Evolutionary conservation across 2,329 filamentous ascomycete species (phyloP), one percentile per base, ranked within the genome.

Genomic region (Hypoxylon sp.): DNA sequence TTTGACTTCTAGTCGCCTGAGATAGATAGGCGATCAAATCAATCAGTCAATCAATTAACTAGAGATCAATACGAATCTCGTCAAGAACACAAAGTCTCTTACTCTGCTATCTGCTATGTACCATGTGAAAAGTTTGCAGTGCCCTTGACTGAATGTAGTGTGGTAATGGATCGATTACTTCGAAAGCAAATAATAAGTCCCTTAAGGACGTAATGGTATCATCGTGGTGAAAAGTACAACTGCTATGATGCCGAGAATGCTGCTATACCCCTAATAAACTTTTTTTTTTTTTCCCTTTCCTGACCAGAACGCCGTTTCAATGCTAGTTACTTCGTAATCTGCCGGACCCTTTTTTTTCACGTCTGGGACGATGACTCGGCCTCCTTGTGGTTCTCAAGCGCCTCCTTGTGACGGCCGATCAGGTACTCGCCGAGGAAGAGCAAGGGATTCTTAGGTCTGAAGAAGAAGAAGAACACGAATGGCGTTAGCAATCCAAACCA

Each of bases 401-500:
- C n/a, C n/a, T 90, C 87, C 57, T 76, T 84, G 3, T 86, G 89
- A 46, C 80, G 83, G 65, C 88, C 80, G 42, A 91, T 72, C 3
- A 91, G 71, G 66, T 81, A 91, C 67, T 91, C 87, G 34, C 88
- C 88, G 3, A 91, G 71, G 6, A 84, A 80, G 36, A 84, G 81
- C 11, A 91, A 71, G 13, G 88, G 88, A 61, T 90, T 85, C 23
- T 78, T 75, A 2, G 88, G 88, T 59, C 88, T 83, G 48, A 20
- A 17, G 3, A n/a, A n/a, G n/a, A n/a, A n/a, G n/a, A n/a, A n/a
- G n/a, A n/a, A 32, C n/a, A 9, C 21, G 52, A 16, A 27, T 42
- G 12, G 30, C 8, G 20, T 59, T 43, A 43, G 41, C 21, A 29
- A 19, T 15, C 5, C n/a, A n/a, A n/a, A n/a, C n/a, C n/a, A n/a